These are phyloP conservation scores for Agaricus sinodeliciosus DNA, from an alignment of 768 basidiomycete genomes.

Conservation along the genomic window DNA sequence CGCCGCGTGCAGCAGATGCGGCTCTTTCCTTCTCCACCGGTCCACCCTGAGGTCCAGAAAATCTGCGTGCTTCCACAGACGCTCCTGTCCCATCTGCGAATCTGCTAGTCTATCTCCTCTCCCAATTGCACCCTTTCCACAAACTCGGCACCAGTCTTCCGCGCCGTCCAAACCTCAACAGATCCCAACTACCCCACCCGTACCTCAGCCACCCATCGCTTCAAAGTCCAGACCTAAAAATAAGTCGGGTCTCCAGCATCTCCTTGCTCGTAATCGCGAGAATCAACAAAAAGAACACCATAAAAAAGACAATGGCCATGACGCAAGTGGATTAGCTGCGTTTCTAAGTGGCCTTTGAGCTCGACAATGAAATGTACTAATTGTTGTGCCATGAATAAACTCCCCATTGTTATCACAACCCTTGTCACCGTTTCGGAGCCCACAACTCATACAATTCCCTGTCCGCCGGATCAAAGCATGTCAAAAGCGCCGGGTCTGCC, in stretches of 20 bases:
- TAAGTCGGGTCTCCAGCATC: slow-evolving; percentile 50
- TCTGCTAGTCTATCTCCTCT: background rate
- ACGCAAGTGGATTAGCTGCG: slow-evolving; percentile 38
- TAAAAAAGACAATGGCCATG: slow-evolving; percentile 15
- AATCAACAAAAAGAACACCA: slow-evolving; percentile 32
- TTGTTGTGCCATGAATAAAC: slow-evolving; percentile 3
- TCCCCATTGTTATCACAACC: background rate
- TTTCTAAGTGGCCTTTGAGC: slow-evolving; percentile 38
- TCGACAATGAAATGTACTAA: slow-evolving; percentile 11
- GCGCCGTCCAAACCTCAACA: background rate
- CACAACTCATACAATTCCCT: slow-evolving; percentile 74
- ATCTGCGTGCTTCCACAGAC: slow-evolving; percentile 13
- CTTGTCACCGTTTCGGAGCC: slow-evolving; percentile 44
- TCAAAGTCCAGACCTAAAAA: slow-evolving; percentile 42
- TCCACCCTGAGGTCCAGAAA: slow-evolving; percentile 21
- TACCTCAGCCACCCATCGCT: background rate
- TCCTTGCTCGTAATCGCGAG: slow-evolving; percentile 57
- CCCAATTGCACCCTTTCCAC: background rate
- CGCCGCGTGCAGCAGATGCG: slow-evolving; percentile 49
- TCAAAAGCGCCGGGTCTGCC: slow-evolving; percentile 58
- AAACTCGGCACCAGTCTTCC: slow-evolving; percentile 8
- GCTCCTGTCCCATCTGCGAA: slow-evolving; percentile 11
- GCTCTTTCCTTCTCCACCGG: slow-evolving; percentile 34
- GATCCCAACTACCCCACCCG: slow-evolving; percentile 7
- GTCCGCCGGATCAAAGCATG: slow-evolving; percentile 72